phyloP scores from a whole-genome alignment of 1,284 basidiomycete genomes.

The Leccinum huronense region DNA sequence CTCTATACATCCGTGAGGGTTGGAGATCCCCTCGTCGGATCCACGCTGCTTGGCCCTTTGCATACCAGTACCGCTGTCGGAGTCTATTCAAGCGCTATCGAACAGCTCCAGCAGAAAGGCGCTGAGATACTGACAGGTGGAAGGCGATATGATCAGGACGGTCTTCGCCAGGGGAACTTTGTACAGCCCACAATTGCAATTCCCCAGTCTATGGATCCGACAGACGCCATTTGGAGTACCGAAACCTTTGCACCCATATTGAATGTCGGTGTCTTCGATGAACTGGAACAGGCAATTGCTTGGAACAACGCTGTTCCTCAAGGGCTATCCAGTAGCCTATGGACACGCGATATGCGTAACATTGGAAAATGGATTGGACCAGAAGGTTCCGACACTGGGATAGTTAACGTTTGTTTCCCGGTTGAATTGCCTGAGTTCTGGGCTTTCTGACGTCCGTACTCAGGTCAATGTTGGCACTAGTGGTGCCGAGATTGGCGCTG shows the following conservation, averaged over 20 bases:
- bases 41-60: constrained; percentile 84
- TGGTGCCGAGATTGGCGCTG: constrained; percentile 90
- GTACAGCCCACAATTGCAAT: constrained; percentile 86
- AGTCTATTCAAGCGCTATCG: constrained; percentile 64
- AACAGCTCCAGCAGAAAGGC: constrained; percentile 60
- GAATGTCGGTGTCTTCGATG: constrained; percentile 86
- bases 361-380: constrained; percentile 92
- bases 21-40: constrained; percentile 76
- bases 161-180: constrained; percentile 72
- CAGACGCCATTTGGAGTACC: constrained; percentile 67
- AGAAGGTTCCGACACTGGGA: constrained; percentile 81
- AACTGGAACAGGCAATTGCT: constrained; percentile 85
- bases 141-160: constrained; percentile 45
- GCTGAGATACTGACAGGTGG: constrained; percentile 81
- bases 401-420: constrained; percentile 64
- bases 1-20: constrained; percentile 69
- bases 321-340: constrained; percentile 87
- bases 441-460: constrained; percentile 9
- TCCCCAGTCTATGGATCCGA: constrained; percentile 53
- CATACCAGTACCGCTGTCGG: constrained; percentile 71
- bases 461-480: constrained; percentile 91
- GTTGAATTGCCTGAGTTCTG: constrained; percentile 9
- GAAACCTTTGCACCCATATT: constrained; percentile 89
- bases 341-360: constrained; percentile 81
- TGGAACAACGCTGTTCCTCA: constrained; percentile 93